Base-by-base conservation (phyloP, 2,329 filamentous ascomycete genomes). In the Aquanectria penicillioides region DNA sequence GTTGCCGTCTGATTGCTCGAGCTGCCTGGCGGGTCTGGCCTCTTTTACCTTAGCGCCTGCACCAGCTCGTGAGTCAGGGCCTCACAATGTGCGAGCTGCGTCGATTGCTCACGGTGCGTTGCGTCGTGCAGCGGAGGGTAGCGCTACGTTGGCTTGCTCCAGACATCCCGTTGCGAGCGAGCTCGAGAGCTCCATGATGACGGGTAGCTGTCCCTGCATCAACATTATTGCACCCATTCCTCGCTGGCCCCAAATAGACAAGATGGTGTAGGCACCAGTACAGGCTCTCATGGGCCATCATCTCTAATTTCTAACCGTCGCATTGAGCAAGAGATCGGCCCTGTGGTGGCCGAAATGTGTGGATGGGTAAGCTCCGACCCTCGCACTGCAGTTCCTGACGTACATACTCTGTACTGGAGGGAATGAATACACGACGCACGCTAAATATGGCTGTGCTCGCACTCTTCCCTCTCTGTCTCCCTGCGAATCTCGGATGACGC, bases 1-100 rank as follows among this genome's bases (percentile, higher is more conserved):
- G 36, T 38, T 47, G 53, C 29, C 60, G 57, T 62, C 57, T 66
- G 66, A 65, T 68, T 69, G 66, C 63, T 57, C 48, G 18, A 55
- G 60, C 33, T 59, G 59, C 50, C 44, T 23, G 38, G 64, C 64
- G 66, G 66, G 66, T 66, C 66, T 59, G 54, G 49, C 54, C 55
- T 57, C 56, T 60, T 52, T 53, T 31, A 40, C 60, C 41, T 62
- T 69, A 69, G 66, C 66, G 66, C 47, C 55, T 64, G 43, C 56
- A 54, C 29, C 33, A 36, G 44, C 48, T 53, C 44, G 56, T 54
- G 56, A 59, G 49, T 59, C 50, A 59, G 50, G 50, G 50, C 53
- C 26, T 61, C 33, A 38, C 58, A 69, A 58, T 58, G 55, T 58
- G 55, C 55, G 55, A 58, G 49, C 48, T 38, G 28, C 17, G 23